Evolutionary conservation across 208 protist species (phyloP), one percentile per base, ranked within the genome.

Genomic region (Acanthamoeba healyi): DNA sequence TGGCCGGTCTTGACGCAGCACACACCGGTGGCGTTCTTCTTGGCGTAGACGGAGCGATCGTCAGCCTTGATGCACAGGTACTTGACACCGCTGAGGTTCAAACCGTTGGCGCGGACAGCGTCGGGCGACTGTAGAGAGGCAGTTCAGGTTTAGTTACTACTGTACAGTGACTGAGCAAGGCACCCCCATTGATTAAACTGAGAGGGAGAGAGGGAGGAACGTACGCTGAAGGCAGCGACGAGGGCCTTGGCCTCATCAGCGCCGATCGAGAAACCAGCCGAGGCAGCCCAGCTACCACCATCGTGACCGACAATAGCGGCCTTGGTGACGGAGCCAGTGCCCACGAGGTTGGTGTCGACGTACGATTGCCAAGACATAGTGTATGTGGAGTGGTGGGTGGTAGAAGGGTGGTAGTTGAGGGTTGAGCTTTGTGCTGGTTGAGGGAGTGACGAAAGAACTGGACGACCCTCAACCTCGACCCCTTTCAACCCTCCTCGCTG

Each of bases 351-450:
- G 49, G 34, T 92, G 74, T 98, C 96, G 70, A 98, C 94, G 94
- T 98, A 98, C 88, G 72, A 34, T 94, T 98, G 96, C 97, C 97
- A 98, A 15, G 95, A 96, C 96, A 97, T 97, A 32, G 34, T 94
- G 24, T 92, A 12, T 22, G 36, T 36, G 63, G 54, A 29, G 67
- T 46, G 29, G 88, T 9, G 29, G 61, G 61, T 70, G 61, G 61
- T 70, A 38, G 61, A 2, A 65, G 36, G 84, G 26, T 29, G 74
- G 40, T 51, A 17, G 15, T 61, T 22, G 77, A 22, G 14, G n/a
- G 77, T 58, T 58, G 77, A n/a, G n/a, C n/a, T 29, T 61, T 86
- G 77, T 24, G 40, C 44, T 82, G 72, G 19, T 79, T 34, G 29
- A 38, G 38, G 42, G n/a, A 54, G 10, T 44, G 36, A 86, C 44